Percentiles rank a stretch among this genome's conserved stretches.
Conservation (phyloP, 345 rosid genomes). For the Raphanus raphanistrum region DNA sequence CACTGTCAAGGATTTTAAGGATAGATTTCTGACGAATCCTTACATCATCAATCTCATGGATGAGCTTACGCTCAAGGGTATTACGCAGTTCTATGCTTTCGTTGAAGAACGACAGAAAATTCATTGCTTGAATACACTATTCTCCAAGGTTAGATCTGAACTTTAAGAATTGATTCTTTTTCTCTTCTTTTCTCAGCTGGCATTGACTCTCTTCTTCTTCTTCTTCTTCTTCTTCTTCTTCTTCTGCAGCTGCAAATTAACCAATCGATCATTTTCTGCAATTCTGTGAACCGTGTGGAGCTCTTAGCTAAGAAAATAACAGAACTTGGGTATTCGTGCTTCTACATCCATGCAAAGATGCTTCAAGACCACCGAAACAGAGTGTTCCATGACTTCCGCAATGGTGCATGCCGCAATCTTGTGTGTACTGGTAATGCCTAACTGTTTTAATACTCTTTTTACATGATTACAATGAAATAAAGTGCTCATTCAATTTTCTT, state of each 20-base stretch:
- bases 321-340: slow-evolving; percentile 93
- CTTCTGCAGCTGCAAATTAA: slow-evolving; percentile 83
- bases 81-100: slow-evolving; percentile 88
- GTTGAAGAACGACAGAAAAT: slow-evolving; percentile 97
- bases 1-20: slow-evolving; percentile 89
- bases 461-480: neutral
- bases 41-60: slow-evolving; percentile 93
- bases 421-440: slow-evolving; percentile 81
- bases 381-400: slow-evolving; percentile 94
- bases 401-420: slow-evolving; percentile 97
- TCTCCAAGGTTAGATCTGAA: slow-evolving; percentile 69
- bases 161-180: neutral
- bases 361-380: slow-evolving; percentile 96
- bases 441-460: neutral
- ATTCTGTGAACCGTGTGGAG: slow-evolving; percentile 93
- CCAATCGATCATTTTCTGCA: slow-evolving; percentile 93
- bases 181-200: slow-evolving; percentile 7
- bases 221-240: slow-evolving; percentile 16
- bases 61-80: slow-evolving; percentile 92
- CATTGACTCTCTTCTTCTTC: slow-evolving; percentile 8
- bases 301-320: slow-evolving; percentile 92
- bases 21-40: slow-evolving; percentile 71
- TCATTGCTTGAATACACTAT: slow-evolving; percentile 89
- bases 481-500: neutral
- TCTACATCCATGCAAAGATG: slow-evolving; percentile 94